Evolutionary conservation across 495 filamentous ascomycete genomes (phyloP), one percentile per base, ranked within the genome.

Genomic region (Margaritispora aquatica): DNA sequence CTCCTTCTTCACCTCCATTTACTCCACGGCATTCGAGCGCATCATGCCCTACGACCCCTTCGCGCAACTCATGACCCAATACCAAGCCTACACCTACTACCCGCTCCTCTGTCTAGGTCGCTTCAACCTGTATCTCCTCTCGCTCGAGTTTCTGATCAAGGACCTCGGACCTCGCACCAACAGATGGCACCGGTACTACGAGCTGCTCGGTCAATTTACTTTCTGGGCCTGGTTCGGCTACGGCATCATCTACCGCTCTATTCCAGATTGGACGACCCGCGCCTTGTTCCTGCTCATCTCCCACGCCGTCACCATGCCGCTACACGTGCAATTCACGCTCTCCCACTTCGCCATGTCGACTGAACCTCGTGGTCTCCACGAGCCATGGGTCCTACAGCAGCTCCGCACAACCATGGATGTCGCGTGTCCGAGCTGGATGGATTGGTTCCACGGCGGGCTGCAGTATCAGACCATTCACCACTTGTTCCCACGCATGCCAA

Each of bases 401-500:
- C 80, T 97, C 50, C 81, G 92, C 58, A 97, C 92, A 4, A 96
- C 92, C 11, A 96, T 96, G 92, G 92, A 97, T 59, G 88, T 97
- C 19, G 92, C 96, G 69, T 97, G 92, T 68, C 89, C 92, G 1
- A 75, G 82, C 23, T 97, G 92, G 92, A 76, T 97, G 19, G 92
- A 97, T 67, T 97, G 92, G 69, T 81, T 97, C 71, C 92, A 97
- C 66, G 92, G 92, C 19, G 92, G 92, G 27, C 74, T 97, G 66
- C 92, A 97, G 70, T 96, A 96, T 70, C 92, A 97, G 70, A 92
- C 88, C 26, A 88, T 97, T 57, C 92, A 97, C 63, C 92, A 97
- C 70, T 75, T 97, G 22, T 97, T 83, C 66, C 92, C 92, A 17
- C 82, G 92, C 17, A 88, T 97, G 59, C 92, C 92, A 26, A 79